Percentiles rank a stretch among this genome's conserved stretches.
Conservation (phyloP, 202 grass and related monocot genomes). For the Musa balbisiana region DNA sequence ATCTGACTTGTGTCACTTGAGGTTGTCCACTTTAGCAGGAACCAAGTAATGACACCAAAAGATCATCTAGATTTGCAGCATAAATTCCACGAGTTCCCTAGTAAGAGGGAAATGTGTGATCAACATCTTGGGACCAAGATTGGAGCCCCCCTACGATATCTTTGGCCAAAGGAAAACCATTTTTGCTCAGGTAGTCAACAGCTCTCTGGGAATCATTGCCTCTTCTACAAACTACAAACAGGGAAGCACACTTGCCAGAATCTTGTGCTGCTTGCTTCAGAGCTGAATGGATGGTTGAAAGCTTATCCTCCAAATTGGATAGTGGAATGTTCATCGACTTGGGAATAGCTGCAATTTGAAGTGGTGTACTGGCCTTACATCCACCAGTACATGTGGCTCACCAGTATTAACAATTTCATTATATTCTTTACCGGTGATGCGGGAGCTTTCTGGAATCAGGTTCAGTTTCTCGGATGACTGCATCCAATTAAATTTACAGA, state of each 20-base stretch:
- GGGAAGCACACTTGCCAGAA: slow-evolving; percentile 11
- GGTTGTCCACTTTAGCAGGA: not conserved
- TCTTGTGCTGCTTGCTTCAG: slow-evolving; percentile 20
- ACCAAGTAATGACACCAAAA: not conserved
- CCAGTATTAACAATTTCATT: slow-evolving; percentile 43
- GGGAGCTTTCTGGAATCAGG: slow-evolving; percentile 43
- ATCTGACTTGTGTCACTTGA: no score
- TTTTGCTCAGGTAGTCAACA: slow-evolving; percentile 50
- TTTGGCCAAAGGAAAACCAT: slow-evolving; percentile 51
- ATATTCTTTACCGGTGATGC: slow-evolving; percentile 61
- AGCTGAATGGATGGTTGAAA: slow-evolving; percentile 32
- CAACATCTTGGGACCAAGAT: slow-evolving; percentile 61
- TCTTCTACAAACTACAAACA: slow-evolving; percentile 74
- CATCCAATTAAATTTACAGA: slow-evolving; percentile 18
- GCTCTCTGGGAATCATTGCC: slow-evolving; percentile 80
- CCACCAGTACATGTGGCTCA: slow-evolving; percentile 56
- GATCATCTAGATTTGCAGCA: not conserved
- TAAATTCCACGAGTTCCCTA: slow-evolving; percentile 10
- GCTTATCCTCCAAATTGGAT: slow-evolving; percentile 44
- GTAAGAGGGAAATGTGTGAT: slow-evolving; percentile 65
- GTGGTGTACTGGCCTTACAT: slow-evolving; percentile 69
- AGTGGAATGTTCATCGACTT: slow-evolving; percentile 67
- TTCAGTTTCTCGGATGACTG: slow-evolving; percentile 42
- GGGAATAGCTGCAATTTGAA: slow-evolving; percentile 69
- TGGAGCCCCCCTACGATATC: slow-evolving; percentile 75